Percentiles rank a stretch among this genome's conserved stretches.
These are phyloP conservation scores for Speleostelium caveatum DNA, from an alignment of 78 protist species.

Conservation along the genomic window DNA sequence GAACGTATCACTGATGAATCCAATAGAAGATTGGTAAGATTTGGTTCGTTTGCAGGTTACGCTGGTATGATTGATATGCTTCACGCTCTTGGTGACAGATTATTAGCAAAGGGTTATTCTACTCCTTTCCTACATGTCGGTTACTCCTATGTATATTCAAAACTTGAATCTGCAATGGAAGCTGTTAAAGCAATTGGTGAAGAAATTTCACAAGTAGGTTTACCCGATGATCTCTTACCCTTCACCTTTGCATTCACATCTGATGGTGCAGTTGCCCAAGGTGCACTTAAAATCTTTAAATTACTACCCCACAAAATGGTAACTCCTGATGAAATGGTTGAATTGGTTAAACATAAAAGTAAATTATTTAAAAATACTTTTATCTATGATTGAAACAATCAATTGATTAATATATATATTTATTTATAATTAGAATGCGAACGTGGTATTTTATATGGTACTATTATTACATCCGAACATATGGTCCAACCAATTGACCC, in stretches of 20 bases:
- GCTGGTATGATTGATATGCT: slow-evolving; percentile 93
- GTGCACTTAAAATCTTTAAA: slow-evolving; percentile 87
- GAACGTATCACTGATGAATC: slow-evolving; percentile 85
- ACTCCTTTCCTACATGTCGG: slow-evolving; percentile 91
- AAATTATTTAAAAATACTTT: neutral
- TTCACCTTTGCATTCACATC: slow-evolving; percentile 88
- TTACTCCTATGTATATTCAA: slow-evolving; percentile 79
- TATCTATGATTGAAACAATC: neutral
- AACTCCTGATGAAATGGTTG: slow-evolving; percentile 78
- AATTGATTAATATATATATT: neutral
- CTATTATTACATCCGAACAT: slow-evolving; percentile 67
- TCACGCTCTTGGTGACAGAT: slow-evolving; percentile 89
- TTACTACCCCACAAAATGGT: slow-evolving; percentile 89
- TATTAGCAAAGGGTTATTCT: slow-evolving; percentile 84
- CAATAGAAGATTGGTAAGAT: slow-evolving; percentile 88
- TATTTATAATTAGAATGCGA: slow-evolving; percentile 42
- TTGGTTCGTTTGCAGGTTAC: slow-evolving; percentile 94
- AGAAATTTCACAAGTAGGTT: slow-evolving; percentile 85
- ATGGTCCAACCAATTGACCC: slow-evolving; percentile 82
- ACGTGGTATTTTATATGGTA: slow-evolving; percentile 76
- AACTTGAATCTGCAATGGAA: slow-evolving; percentile 77
- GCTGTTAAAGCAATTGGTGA: slow-evolving; percentile 86
- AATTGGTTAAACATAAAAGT: slow-evolving; percentile 68
- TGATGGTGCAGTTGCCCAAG: slow-evolving; percentile 86
- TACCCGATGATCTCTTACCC: slow-evolving; percentile 87